Conservation (phyloP, 768 basidiomycete species). For the Leucocoprinus sp. region DNA sequence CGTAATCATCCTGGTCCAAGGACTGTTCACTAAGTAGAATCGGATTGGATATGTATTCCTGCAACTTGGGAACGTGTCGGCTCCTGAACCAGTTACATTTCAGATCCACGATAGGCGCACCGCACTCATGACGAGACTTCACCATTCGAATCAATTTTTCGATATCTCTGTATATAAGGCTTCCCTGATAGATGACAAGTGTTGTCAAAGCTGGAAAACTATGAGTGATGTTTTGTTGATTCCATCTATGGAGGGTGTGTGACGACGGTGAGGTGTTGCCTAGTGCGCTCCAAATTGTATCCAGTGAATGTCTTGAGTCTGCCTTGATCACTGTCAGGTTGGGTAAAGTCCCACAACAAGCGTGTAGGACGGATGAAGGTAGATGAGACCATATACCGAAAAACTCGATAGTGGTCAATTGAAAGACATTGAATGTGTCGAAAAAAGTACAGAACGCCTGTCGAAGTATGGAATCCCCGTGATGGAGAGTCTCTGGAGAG, state of each 20-base stretch:
- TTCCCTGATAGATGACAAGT: too few relatives aligned
- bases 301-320: neutral
- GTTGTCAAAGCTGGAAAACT: too few relatives aligned
- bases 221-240: neutral
- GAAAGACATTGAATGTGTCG: neutral
- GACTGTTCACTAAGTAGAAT: too few relatives aligned
- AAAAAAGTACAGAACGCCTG: neutral
- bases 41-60: too few relatives aligned
- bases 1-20: too few relatives aligned
- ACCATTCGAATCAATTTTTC: too few relatives aligned
- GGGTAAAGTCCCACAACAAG: neutral
- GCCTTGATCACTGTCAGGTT: neutral
- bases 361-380: neutral
- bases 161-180: too few relatives aligned
- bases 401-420: neutral
- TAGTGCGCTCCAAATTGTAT: neutral
- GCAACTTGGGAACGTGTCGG: too few relatives aligned
- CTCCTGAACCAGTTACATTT: too few relatives aligned
- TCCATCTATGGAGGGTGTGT: neutral
- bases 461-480: neutral
- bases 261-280: neutral
- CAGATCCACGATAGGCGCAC: too few relatives aligned
- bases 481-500: neutral
- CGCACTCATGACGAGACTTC: too few relatives aligned
- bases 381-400: neutral